These are phyloP conservation scores for Phytopythium ostracodes DNA, from an alignment of 352 stramenopile species.

Conservation along the genomic window DNA sequence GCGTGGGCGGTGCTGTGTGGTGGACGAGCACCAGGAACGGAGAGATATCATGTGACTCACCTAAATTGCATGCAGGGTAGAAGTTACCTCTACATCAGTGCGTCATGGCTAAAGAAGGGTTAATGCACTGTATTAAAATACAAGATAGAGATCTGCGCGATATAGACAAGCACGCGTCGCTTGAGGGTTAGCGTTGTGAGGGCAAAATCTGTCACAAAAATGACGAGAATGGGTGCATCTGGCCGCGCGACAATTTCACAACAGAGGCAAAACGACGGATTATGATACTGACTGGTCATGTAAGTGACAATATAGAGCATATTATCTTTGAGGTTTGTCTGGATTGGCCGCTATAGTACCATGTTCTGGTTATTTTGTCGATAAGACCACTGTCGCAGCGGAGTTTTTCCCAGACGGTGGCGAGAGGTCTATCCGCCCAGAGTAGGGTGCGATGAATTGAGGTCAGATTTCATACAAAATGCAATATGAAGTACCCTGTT, in stretches of 20 bases:
- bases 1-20: neutral
- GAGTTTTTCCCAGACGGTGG: neutral
- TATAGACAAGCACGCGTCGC: neutral
- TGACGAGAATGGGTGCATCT: too few species aligned
- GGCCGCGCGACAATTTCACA: neutral
- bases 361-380: neutral
- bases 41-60: neutral
- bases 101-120: neutral
- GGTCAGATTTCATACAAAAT: neutral
- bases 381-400: neutral
- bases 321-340: neutral
- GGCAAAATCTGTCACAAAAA: slow-evolving; percentile 2
- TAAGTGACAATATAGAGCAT: neutral
- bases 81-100: neutral
- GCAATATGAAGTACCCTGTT: neutral
- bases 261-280: neutral
- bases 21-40: neutral
- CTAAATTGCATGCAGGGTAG: neutral
- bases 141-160: neutral
- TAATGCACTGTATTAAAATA: neutral
- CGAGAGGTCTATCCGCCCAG: neutral
- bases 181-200: neutral
- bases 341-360: neutral
- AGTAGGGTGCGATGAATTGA: neutral
- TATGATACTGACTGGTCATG: neutral